These are phyloP conservation scores for Pythium phragmiticola DNA, from an alignment of 352 stramenopile genomes.

Conservation along the genomic window DNA sequence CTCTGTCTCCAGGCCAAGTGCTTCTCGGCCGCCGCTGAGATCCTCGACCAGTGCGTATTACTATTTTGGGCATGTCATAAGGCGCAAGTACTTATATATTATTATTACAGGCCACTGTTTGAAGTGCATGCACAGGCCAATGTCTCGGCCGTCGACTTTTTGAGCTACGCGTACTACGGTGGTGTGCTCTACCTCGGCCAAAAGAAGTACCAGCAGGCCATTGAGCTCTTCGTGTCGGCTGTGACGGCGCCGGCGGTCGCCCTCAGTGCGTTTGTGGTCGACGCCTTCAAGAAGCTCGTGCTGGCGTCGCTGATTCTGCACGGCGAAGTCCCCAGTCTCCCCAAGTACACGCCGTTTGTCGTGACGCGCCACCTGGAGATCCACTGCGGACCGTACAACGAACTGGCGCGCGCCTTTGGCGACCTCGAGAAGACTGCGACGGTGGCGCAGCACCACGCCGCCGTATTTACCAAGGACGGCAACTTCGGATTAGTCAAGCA, in stretches of 20 bases:
- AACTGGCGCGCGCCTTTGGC: slow-evolving; percentile 58
- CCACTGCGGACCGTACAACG: slow-evolving; percentile 59
- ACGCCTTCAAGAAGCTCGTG: slow-evolving; percentile 82
- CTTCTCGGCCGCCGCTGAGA: slow-evolving; percentile 68
- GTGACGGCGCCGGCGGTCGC: slow-evolving; percentile 70
- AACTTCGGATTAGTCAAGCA: slow-evolving; percentile 85
- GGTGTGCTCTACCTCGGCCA: slow-evolving; percentile 69
- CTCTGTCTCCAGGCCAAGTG: slow-evolving; percentile 80
- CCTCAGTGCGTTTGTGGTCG: slow-evolving; percentile 79
- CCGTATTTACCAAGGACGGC: slow-evolving; percentile 52
- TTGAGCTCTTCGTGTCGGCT: slow-evolving; percentile 69
- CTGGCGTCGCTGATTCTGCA: slow-evolving; percentile 62
- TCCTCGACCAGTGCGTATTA: slow-evolving; percentile 59
- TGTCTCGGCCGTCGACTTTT: slow-evolving; percentile 57
- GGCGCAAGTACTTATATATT: background rate
- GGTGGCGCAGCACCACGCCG: slow-evolving; percentile 41
- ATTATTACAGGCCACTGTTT: slow-evolving; percentile 49
- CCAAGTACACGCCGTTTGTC: slow-evolving; percentile 81
- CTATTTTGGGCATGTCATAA: background rate
- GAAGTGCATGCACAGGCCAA: slow-evolving; percentile 66
- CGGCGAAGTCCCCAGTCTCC: slow-evolving; percentile 52
- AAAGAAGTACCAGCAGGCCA: slow-evolving; percentile 74
- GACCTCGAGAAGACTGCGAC: slow-evolving; percentile 33
- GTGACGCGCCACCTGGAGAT: slow-evolving; percentile 68
- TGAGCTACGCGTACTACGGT: slow-evolving; percentile 85